These are phyloP conservation scores for Hylodesmum podocarpum DNA, from an alignment of 306 rosid species.

Conservation along the genomic window DNA sequence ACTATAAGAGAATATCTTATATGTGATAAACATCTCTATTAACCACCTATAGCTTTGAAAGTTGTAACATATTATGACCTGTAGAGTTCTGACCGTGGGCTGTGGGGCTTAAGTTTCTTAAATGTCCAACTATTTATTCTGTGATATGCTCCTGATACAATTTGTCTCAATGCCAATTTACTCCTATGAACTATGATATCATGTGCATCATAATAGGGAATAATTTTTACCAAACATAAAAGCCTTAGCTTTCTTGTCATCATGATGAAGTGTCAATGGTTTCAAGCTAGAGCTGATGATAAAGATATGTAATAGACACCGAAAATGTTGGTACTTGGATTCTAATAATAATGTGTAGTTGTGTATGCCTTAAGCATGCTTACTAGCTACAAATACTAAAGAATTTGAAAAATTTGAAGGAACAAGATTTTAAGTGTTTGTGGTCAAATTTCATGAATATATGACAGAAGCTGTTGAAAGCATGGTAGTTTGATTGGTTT, in stretches of 20 bases:
- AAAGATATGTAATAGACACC: background rate
- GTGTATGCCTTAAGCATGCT: background rate
- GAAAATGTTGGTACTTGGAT: background rate
- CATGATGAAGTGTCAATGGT: background rate
- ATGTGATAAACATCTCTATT: background rate
- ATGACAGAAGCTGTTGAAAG: background rate
- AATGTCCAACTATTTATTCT: conserved; percentile 1
- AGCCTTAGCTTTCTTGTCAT: conserved; percentile 13
- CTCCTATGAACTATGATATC: background rate
- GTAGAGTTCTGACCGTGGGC: background rate
- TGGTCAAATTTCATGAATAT: conserved; percentile 1
- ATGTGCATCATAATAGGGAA: conserved; percentile 1
- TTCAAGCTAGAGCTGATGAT: background rate
- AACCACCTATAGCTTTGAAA: background rate
- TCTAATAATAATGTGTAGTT: background rate
- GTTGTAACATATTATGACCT: background rate
- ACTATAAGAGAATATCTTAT: background rate
- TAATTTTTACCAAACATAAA: background rate
- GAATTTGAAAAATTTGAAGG: background rate
- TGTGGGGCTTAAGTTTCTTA: background rate
- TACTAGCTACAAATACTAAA: background rate
- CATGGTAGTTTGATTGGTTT: background rate
- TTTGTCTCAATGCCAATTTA: conserved; percentile 20
- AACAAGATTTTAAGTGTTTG: conserved; percentile 1
- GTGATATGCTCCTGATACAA: background rate